A percentile compares a stretch with the other conserved stretches of the same genome.
phyloP scores from a whole-genome alignment of 345 rosid genomes.

The Tarenaya hassleriana region DNA sequence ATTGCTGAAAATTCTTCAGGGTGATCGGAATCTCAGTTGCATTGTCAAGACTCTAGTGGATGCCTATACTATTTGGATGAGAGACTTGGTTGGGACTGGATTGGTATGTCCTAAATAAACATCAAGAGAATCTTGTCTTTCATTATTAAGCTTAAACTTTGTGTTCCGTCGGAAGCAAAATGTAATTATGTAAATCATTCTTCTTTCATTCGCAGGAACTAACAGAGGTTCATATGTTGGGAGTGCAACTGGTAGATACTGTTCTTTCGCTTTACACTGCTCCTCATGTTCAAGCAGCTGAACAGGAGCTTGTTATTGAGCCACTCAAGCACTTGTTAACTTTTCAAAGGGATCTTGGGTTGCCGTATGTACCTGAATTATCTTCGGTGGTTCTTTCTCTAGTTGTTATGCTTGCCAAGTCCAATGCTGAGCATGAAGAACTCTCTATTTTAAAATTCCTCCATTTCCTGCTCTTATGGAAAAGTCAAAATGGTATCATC shows the following conservation, averaged over 20 bases:
- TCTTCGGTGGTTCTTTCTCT: conserved; percentile 50
- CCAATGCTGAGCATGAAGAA: conserved; percentile 80
- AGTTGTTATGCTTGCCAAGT: conserved; percentile 45
- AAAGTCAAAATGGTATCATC: conserved; percentile 52
- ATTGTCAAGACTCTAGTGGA: conserved; percentile 49
- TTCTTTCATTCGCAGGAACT: conserved; percentile 35
- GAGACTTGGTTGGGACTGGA: conserved; percentile 40
- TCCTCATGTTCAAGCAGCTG: conserved; percentile 34
- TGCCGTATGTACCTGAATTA: conserved; percentile 44
- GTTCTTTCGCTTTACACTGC: conserved; percentile 38
- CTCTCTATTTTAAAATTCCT: conserved; percentile 58
- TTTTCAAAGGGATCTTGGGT: conserved; percentile 57
- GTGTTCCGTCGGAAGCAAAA: background rate
- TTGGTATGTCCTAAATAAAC: conserved; percentile 43
- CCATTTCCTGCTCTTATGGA: conserved; percentile 67
- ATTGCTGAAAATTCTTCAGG: conserved; percentile 46
- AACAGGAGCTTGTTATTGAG: conserved; percentile 45
- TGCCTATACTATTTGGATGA: conserved; percentile 54
- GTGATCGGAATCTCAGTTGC: conserved; percentile 35
- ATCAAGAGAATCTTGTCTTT: conserved; percentile 7
- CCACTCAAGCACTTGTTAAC: conserved; percentile 50
- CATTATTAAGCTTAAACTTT: conserved; percentile 9
- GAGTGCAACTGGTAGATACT: conserved; percentile 49
- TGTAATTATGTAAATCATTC: conserved; percentile 16
- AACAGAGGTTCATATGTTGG: conserved; percentile 48